Percentiles rank a stretch among this genome's conserved stretches.
Conservation (phyloP, 495 filamentous ascomycete species). For the Entonaema liquescens region DNA sequence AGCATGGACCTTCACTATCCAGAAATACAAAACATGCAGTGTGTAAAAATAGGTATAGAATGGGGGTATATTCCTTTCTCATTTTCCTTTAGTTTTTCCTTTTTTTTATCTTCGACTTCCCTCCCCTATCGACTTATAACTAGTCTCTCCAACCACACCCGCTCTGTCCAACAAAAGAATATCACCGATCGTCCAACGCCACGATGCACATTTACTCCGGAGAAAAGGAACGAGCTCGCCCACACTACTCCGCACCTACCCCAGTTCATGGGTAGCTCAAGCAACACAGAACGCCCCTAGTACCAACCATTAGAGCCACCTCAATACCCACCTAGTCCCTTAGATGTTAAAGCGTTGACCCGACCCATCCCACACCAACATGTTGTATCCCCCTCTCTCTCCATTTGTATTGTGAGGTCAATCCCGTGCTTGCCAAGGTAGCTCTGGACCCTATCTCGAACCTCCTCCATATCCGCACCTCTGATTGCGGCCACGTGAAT, state of each 20-base stretch:
- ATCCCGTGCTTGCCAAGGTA: conserved; percentile 70
- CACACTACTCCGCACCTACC: background rate
- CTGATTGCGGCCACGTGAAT: conserved; percentile 82
- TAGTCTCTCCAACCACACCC: conserved; percentile 16
- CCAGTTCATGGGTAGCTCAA: background rate
- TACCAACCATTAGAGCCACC: background rate
- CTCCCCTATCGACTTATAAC: background rate
- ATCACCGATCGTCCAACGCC: background rate
- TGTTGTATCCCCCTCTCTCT: conserved; percentile 75
- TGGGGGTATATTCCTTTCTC: conserved; percentile 26
- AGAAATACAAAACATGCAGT: conserved; percentile 20
- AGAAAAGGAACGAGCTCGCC: background rate
- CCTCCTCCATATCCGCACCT: conserved; percentile 77
- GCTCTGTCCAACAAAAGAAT: conserved; percentile 19
- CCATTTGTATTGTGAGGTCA: conserved; percentile 77
- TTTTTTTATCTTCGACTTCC: conserved; percentile 1
- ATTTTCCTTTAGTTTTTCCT: conserved; percentile 10
- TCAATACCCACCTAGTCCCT: conserved; percentile 31
- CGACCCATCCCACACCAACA: conserved; percentile 76
- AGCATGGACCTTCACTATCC: conserved; percentile 18
- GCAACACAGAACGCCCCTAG: conserved; percentile 1
- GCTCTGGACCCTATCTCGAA: conserved; percentile 69
- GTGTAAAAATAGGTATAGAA: conserved; percentile 9
- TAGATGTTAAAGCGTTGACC: conserved; percentile 29
- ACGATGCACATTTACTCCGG: background rate